These are phyloP conservation scores for Agrostemma githago DNA, from an alignment of 148 eudicot genomes.

Conservation along the genomic window DNA sequence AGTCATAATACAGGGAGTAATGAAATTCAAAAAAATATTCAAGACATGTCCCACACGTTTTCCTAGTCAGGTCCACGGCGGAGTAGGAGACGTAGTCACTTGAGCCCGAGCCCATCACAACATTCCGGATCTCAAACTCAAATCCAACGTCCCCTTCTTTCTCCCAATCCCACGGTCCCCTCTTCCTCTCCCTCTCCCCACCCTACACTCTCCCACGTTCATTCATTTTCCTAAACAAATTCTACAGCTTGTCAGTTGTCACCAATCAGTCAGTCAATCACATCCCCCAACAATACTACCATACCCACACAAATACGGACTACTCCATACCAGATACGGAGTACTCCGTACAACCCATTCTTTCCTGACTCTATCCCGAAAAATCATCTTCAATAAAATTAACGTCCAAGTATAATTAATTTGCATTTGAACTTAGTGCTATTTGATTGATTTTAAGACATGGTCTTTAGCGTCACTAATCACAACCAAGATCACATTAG, in stretches of 20 bases:
- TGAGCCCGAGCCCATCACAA: not conserved
- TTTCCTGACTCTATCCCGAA: too few relatives aligned
- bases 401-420: too few relatives aligned
- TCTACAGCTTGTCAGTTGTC: constrained; percentile 32
- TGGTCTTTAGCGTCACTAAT: too few relatives aligned
- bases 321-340: too few relatives aligned
- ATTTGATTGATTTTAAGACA: too few relatives aligned
- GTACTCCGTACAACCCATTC: too few relatives aligned
- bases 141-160: constrained; percentile 12
- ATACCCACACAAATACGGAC: too few relatives aligned
- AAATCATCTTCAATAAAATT: too few relatives aligned
- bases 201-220: constrained; percentile 14
- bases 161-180: constrained; percentile 21
- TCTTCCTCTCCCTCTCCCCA: not conserved
- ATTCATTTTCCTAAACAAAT: not conserved
- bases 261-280: constrained; percentile 9
- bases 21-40: not conserved
- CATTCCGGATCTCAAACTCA: not conserved
- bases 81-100: not conserved
- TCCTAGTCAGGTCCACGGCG: constrained; percentile 15
- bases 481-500: too few relatives aligned
- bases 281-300: not conserved
- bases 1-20: not conserved
- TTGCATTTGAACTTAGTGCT: too few relatives aligned
- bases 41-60: constrained; percentile 1